These are phyloP conservation scores for Tylopilus sp. DNA, from an alignment of 768 basidiomycete genomes.

Conservation along the genomic window DNA sequence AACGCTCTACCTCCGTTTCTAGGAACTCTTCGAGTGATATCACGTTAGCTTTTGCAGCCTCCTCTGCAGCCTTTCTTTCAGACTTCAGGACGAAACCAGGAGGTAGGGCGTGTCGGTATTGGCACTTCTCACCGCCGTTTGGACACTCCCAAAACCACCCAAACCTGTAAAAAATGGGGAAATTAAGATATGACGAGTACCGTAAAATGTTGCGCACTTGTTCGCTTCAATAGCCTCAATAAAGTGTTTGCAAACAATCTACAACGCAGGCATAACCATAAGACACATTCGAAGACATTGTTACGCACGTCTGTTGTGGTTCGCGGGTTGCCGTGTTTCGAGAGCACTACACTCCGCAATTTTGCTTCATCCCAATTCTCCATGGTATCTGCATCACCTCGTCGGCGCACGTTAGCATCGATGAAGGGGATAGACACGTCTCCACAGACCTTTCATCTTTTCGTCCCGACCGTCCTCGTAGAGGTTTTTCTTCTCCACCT, in stretches of 20 bases:
- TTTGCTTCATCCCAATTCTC: constrained; percentile 97
- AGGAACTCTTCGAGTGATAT: constrained; percentile 97
- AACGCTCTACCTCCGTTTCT: constrained; percentile 84
- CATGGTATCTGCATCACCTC: constrained; percentile 86
- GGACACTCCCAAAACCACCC: constrained; percentile 98
- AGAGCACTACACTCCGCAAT: constrained; percentile 79
- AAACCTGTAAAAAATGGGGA: constrained; percentile 42
- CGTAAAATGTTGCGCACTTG: constrained; percentile 45
- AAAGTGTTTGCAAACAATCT: constrained; percentile 99
- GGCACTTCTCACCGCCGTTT: constrained; percentile 76
- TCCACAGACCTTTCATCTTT: constrained; percentile 60
- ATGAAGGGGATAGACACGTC: background rate
- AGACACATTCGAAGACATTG: background rate
- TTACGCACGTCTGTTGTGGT: constrained; percentile 82
- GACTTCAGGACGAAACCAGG: constrained; percentile 95
- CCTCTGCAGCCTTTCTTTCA: constrained; percentile 87
- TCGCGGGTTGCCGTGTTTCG: constrained; percentile 85
- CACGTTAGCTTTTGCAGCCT: constrained; percentile 81
- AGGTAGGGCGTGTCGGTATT: constrained; percentile 93
- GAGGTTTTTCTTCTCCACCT: constrained; percentile 93
- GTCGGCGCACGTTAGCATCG: background rate
- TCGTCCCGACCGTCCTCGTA: constrained; percentile 88
- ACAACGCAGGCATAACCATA: constrained; percentile 8
- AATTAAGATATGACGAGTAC: background rate
- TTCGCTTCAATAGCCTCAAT: constrained; percentile 93